Conservation (phyloP, 148 eudicot genomes). For the Arctostaphylos glauca region DNA sequence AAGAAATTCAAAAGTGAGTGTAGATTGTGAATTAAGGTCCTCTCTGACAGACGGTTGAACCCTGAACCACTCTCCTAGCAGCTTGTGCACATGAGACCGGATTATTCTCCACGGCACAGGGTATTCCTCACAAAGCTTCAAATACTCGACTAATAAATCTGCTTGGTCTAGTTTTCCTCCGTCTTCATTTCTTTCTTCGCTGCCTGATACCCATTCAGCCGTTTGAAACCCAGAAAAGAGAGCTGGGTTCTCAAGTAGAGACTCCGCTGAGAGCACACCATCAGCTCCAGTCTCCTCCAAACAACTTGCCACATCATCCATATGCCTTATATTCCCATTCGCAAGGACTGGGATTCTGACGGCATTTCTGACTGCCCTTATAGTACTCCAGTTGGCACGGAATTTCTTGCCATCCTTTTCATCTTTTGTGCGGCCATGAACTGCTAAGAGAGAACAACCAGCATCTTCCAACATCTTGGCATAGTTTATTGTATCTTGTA, state of each 20-base stretch:
- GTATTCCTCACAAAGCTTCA: slow-evolving; percentile 74
- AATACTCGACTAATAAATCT: slow-evolving; percentile 65
- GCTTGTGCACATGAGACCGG: slow-evolving; percentile 84
- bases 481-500: slow-evolving; percentile 70
- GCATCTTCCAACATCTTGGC: slow-evolving; percentile 96
- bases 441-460: slow-evolving; percentile 91
- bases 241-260: slow-evolving; percentile 96
- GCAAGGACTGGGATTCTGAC: slow-evolving; percentile 88
- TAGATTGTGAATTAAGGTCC: slow-evolving; percentile 64
- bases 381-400: slow-evolving; percentile 72
- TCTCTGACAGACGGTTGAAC: slow-evolving; percentile 74
- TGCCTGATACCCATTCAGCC: slow-evolving; percentile 63
- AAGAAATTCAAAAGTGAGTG: slow-evolving; percentile 73
- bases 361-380: slow-evolving; percentile 65
- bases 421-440: slow-evolving; percentile 94
- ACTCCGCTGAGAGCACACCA: slow-evolving; percentile 93
- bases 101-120: slow-evolving; percentile 98
- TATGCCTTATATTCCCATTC: slow-evolving; percentile 81
- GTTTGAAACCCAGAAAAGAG: slow-evolving; percentile 87
- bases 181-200: slow-evolving; percentile 31
- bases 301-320: slow-evolving; percentile 73
- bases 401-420: slow-evolving; percentile 87
- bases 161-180: slow-evolving; percentile 68
- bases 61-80: slow-evolving; percentile 91
- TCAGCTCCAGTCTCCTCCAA: slow-evolving; percentile 74